Conservation (phyloP, 1,284 basidiomycete species). For the Papiliotrema flavescens region DNA sequence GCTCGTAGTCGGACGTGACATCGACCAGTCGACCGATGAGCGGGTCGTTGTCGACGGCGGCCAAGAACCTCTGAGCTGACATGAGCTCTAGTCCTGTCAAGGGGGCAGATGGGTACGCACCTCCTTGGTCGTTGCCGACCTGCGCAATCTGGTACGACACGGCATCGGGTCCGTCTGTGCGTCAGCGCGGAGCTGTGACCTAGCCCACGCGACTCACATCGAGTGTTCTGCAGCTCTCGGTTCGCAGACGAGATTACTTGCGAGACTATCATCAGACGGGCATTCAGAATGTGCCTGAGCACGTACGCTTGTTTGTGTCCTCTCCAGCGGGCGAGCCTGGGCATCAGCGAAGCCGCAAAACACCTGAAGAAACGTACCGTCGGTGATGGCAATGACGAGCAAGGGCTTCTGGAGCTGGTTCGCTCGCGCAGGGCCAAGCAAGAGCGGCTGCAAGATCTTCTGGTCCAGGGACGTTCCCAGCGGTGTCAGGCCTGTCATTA, state of each 20-base stretch:
- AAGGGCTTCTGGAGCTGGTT: constrained; percentile 50
- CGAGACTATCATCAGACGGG: constrained; percentile 24
- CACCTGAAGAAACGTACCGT: constrained; percentile 26
- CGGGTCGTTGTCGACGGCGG: constrained; percentile 49
- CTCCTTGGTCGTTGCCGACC: constrained; percentile 50
- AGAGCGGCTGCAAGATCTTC: constrained; percentile 51
- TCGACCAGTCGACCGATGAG: constrained; percentile 48
- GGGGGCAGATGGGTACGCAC: constrained; percentile 4
- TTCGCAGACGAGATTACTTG: constrained; percentile 48
- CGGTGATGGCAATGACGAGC: constrained; percentile 49
- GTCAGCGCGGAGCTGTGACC: neutral
- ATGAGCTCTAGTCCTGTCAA: neutral
- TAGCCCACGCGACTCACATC: constrained; percentile 23
- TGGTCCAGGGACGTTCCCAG: constrained; percentile 49
- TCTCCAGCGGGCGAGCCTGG: constrained; percentile 48
- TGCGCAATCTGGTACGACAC: constrained; percentile 51
- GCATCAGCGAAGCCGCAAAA: neutral
- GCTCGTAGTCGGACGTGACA: constrained; percentile 48
- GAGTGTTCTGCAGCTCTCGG: constrained; percentile 41
- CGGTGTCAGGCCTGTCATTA: constrained; percentile 39
- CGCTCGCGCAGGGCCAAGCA: constrained; percentile 48
- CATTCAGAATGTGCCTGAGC: neutral
- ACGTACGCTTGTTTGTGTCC: constrained; percentile 36
- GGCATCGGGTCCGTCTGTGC: constrained; percentile 48
- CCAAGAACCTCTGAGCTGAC: constrained; percentile 29